phyloP scores from a whole-genome alignment of 805 yeast genomes.

The Candida oleophila region DNA sequence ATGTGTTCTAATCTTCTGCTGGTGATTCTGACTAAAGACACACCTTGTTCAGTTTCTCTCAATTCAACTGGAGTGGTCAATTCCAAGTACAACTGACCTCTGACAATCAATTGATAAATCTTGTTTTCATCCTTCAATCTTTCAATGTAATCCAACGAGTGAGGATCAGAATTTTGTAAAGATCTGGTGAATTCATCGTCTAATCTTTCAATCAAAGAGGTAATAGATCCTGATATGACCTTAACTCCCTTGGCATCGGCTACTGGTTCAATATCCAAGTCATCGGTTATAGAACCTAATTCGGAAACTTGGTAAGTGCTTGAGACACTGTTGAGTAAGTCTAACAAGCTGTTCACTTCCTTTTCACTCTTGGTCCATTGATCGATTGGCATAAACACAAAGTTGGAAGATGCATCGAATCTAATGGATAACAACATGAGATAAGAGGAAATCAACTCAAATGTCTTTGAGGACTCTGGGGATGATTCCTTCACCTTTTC shows the following conservation, averaged over 20 bases:
- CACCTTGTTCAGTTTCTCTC: conserved; percentile 37
- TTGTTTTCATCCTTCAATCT: conserved; percentile 84
- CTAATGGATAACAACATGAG: conserved; percentile 83
- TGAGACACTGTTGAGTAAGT: conserved; percentile 58
- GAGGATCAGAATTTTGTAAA: conserved; percentile 88
- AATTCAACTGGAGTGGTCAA: conserved; percentile 46
- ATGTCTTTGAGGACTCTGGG: conserved; percentile 41
- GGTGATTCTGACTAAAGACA: conserved; percentile 69
- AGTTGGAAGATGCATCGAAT: conserved; percentile 73
- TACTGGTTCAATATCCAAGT: conserved; percentile 66
- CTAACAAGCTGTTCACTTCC: conserved; percentile 63
- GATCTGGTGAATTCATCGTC: conserved; percentile 93
- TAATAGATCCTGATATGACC: conserved; percentile 78
- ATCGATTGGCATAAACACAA: conserved; percentile 69
- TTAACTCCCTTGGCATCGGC: conserved; percentile 61
- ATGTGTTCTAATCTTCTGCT: conserved; percentile 87
- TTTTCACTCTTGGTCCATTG: conserved; percentile 74
- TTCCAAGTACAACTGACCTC: conserved; percentile 87
- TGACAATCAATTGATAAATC: conserved; percentile 72
- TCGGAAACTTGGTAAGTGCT: conserved; percentile 69
- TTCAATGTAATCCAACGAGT: conserved; percentile 88
- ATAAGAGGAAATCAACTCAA: conserved; percentile 75
- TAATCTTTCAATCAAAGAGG: conserved; percentile 85
- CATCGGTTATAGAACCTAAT: conserved; percentile 67
- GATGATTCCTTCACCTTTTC: conserved; percentile 32